Base-by-base conservation (phyloP, 164 flowering plant genomes). In the Nymphaea colorata region DNA sequence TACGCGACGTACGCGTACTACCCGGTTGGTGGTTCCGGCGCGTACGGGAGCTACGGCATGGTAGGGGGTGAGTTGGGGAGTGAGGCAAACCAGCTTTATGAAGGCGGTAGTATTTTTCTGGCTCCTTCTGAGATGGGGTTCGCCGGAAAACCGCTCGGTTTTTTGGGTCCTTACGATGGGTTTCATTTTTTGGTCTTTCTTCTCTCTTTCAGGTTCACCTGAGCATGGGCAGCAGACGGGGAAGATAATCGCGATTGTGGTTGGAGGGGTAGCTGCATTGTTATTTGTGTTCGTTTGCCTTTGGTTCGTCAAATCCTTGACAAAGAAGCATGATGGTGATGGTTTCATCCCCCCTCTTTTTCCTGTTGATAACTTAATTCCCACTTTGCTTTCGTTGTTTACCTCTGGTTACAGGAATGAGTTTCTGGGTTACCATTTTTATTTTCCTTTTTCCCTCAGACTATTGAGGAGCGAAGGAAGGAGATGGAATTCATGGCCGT, bases 231-330 rank as follows among this genome's bases (percentile, higher is more conserved):
- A 76, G 68, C 85, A 78, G 75, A 81, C 90, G 69, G 95, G 91
- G 63, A 95, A 88, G 80, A 92, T 96, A 3, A 87, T 92, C 78
- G 99, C 99, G 64, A 87, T 95, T 61, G 95, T 92, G 69, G 64
- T 95, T 10, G 99, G 99, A 78, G 98, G 96, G 68, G 91, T 91
- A 66, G 98, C 93, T 42, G 96, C 82, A 42, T 84, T 88, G 66
- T 93, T 85, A 14, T 89, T 95, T 74, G 70, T 81, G 42, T 76
- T 92, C 36, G 87, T 89, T 66, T 81, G 75, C 69, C 68, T 89
- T 81, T 69, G 93, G 68, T 90, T 90, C 79, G 76, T 86, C 4
- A 89, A 84, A 79, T 76, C 75, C 64, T 70, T 86, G 77, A 66
- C 75, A 85, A 93, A 87, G 85, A 89, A 84, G 80, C 83, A 70